Evolutionary conservation across 2,329 filamentous ascomycete species (phyloP), one percentile per base, ranked within the genome.

Genomic region (Balansia obtecta): DNA sequence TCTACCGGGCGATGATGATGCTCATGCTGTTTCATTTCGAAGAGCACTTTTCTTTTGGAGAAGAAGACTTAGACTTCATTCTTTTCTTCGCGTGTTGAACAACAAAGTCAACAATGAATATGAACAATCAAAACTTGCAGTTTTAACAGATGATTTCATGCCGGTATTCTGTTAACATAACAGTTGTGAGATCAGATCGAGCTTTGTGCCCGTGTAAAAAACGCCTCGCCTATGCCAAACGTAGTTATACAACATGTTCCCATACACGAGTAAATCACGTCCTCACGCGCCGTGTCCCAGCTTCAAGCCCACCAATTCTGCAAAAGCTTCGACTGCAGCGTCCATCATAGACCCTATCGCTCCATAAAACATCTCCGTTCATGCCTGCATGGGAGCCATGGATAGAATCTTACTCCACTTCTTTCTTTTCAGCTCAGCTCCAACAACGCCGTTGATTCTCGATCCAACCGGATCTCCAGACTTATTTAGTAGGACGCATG

Each of bases 351-450:
- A 48, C 13, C 46, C 16, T 11, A 11, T 8, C 3, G 27, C 6
- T 33, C n/a, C 30, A 6, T 27, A 11, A 8, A 10, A 43, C 3
- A 42, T 39, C n/a, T 37, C 33, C 41, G 32, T 42, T 59, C 70
- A 80, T 38, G 72, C 77, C 60, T 80, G 75, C 70, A 77, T 76
- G 20, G 93, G 91, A 50, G 93, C 93, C 77, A 98, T 80, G 59
- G 88, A 95, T 65, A 98, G 70, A 61, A 98, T 97, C 80, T 97
- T 98, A 61, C 89, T 95, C 93, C 93, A 98, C 72, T 95, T 85
- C 76, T 87, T 93, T 65, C 87, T 81, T 65, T 87, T 83, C 67
- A 98, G 70, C 73, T 98, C 93, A 32, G 83, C 78, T 52, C 89
- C 93, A 43, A 98, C 93, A 43, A 97, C 81, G 57, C 90, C 88